Percentiles rank a stretch among this genome's conserved stretches.
phyloP scores from a whole-genome alignment of 106 monocot species.

The Platanthera guangdongensis region DNA sequence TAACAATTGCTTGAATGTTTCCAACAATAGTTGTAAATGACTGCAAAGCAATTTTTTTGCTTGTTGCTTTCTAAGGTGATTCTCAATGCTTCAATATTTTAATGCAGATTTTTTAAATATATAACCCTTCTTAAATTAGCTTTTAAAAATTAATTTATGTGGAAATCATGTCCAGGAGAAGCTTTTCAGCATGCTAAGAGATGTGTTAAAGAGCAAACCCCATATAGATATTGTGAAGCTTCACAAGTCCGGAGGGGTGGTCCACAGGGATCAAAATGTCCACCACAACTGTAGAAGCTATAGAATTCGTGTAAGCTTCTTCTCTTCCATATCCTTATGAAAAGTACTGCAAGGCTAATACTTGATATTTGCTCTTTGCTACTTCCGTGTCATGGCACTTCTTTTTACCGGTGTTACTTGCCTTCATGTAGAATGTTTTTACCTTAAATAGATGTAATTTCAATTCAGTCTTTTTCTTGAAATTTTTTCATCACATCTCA shows the following conservation, averaged over 20 bases:
- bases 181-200: conserved; percentile 76
- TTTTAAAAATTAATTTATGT: neutral
- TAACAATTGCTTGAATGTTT: too few relatives aligned
- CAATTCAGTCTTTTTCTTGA: neutral
- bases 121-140: neutral
- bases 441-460: neutral
- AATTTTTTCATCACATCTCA: neutral
- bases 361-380: neutral
- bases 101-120: neutral
- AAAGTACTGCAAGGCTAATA: neutral
- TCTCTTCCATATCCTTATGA: neutral
- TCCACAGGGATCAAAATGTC: conserved; percentile 51
- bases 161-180: conserved; percentile 44
- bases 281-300: conserved; percentile 50
- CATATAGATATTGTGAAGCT: conserved; percentile 76
- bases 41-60: neutral
- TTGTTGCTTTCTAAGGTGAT: neutral
- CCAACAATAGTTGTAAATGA: too few relatives aligned
- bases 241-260: conserved; percentile 85
- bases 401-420: neutral
- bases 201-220: conserved; percentile 44
- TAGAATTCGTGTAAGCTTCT: conserved; percentile 43
- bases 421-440: neutral
- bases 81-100: neutral
- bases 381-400: neutral